These are phyloP conservation scores for Galerina sulciceps DNA, from an alignment of 768 basidiomycete species.

Conservation along the genomic window DNA sequence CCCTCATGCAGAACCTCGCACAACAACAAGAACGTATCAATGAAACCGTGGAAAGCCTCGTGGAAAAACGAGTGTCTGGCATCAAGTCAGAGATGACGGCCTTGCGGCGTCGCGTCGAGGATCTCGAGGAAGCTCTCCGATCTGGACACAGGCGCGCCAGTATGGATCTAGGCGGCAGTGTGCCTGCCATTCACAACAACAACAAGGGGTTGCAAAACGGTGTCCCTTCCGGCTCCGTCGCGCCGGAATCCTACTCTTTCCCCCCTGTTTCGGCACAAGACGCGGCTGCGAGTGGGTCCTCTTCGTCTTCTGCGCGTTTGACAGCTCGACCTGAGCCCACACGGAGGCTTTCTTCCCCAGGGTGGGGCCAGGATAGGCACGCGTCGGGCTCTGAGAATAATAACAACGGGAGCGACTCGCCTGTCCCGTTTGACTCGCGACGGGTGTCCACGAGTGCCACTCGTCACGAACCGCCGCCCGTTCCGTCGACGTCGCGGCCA, in stretches of 20 bases:
- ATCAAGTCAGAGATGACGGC: constrained; percentile 64
- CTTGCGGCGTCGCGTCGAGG: constrained; percentile 68
- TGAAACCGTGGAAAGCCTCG: constrained; percentile 59
- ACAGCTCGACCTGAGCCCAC: constrained; percentile 33
- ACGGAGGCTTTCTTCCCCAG: constrained; percentile 44
- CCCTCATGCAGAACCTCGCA: constrained; percentile 52
- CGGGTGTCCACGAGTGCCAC: constrained; percentile 53
- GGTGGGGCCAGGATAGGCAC: constrained; percentile 28
- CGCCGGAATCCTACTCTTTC: constrained; percentile 46
- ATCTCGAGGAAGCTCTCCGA: constrained; percentile 61
- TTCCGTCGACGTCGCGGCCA: constrained; percentile 7
- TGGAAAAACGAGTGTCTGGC: constrained; percentile 62
- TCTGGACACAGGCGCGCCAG: no score
- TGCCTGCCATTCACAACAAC: background rate
- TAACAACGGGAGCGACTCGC: constrained; percentile 42
- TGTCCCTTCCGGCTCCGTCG: constrained; percentile 12
- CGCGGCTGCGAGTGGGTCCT: background rate
- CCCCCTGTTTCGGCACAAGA: constrained; percentile 38
- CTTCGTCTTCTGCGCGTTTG: constrained; percentile 17
- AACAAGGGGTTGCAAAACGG: constrained; percentile 22
- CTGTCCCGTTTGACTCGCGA: constrained; percentile 53
- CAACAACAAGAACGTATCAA: constrained; percentile 69
- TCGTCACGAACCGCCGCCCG: constrained; percentile 50
- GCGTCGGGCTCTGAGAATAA: constrained; percentile 35
- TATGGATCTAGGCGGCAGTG: background rate